Evolutionary conservation across 1,284 basidiomycete species (phyloP).

Genomic region (Sanghuangporus baumii): DNA sequence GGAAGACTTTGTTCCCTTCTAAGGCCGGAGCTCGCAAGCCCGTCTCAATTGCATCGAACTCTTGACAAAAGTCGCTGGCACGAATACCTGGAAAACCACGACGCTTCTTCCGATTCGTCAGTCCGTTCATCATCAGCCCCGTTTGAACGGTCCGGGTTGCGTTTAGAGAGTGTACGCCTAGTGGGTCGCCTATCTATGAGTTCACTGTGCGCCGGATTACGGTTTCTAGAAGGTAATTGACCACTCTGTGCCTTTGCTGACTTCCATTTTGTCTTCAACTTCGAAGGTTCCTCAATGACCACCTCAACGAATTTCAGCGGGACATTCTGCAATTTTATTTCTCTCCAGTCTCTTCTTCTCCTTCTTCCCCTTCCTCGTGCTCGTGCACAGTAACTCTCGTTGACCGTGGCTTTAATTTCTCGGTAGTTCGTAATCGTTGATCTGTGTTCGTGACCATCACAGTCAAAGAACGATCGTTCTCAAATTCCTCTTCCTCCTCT

Average conservation of each 20-base stretch:
- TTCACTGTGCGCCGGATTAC: neutral
- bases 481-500: slow-evolving; percentile 4
- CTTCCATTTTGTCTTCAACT: neutral
- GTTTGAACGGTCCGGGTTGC: neutral
- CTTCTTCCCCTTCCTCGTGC: neutral
- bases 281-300: neutral
- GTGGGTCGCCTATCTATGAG: neutral
- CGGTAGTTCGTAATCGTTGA: neutral
- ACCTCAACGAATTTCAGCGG: neutral
- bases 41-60: neutral
- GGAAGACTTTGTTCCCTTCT: neutral
- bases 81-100: neutral
- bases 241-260: neutral
- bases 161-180: neutral
- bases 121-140: neutral
- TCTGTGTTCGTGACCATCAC: neutral
- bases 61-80: neutral
- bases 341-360: neutral
- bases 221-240: neutral
- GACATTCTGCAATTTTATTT: neutral
- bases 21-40: no score
- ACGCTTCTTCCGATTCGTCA: neutral
- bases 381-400: neutral
- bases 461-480: neutral
- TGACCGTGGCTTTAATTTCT: neutral